Percentiles rank a stretch among this genome's conserved stretches.
These are phyloP conservation scores for Diaporthe sp. DNA, from an alignment of 2,329 filamentous ascomycete species.

Conservation along the genomic window DNA sequence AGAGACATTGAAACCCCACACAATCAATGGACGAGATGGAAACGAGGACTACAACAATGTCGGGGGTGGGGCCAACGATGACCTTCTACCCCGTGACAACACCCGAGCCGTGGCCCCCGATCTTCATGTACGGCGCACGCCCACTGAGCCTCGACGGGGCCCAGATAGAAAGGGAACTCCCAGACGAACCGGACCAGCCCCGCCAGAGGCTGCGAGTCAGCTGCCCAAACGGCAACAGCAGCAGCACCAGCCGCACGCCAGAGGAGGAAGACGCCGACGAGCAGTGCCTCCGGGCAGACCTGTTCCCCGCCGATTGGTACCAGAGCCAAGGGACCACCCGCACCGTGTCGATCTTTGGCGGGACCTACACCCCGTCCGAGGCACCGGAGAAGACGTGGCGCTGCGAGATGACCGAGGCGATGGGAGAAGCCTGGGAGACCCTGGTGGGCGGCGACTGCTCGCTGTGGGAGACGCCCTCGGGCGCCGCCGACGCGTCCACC, in stretches of 20 bases:
- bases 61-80: background rate
- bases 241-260: background rate
- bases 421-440: background rate
- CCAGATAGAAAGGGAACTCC: background rate
- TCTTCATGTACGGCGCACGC: background rate
- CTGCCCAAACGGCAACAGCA: background rate
- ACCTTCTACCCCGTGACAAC: background rate
- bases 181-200: background rate
- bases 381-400: background rate
- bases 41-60: background rate
- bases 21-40: background rate
- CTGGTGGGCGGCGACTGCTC: background rate
- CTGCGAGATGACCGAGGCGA: background rate
- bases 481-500: background rate
- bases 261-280: background rate
- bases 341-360: background rate
- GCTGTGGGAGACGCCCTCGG: background rate
- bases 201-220: background rate
- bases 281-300: background rate
- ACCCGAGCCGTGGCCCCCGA: background rate
- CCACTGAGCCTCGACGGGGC: constrained; percentile 8
- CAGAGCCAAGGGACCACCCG: background rate
- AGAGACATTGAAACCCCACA: background rate
- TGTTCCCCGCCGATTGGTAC: constrained; percentile 7
- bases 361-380: background rate